Evolutionary conservation across 495 filamentous ascomycete species (phyloP), one percentile per base, ranked within the genome.

Genomic region (Recurvomyces mirabilis): DNA sequence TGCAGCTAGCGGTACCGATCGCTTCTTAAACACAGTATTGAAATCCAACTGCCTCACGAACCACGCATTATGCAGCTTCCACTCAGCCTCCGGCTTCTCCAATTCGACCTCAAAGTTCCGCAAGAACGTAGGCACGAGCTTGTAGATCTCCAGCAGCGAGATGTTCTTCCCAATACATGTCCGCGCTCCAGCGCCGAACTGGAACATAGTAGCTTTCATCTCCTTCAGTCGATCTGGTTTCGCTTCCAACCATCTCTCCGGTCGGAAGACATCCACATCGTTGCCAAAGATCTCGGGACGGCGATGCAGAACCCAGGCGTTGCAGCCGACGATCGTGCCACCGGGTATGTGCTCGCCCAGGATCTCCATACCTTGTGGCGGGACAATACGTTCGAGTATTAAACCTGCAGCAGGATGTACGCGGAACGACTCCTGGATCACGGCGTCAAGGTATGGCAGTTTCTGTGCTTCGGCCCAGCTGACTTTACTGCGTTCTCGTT

Each of bases 121-220:
- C 51, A 87, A 67, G 54, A 87, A 67, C 42, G 71, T 81, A 30
- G 84, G 82, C 40, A 87, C 75, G 43, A 88, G 54, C 67, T 88
- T 87, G 50, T 84, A 83, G 40, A 87, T 79, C 69, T 88, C 83
- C 60, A 87, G 49, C 62, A 82, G 57, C 41, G 74, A 76, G 43
- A 87, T 78, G 52, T 87, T 87, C 65, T 73, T 71, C 3, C 81
- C 81, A 43, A 83, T 79, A 58, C 81, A 85, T 3, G 74, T 71
- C 26, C 81, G 60, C 4, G 65, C 65, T n/a, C 81, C 81, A 0
- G 72, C 77, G 10, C 81, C 78, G 63, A 81, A 86, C 21, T 70
- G 59, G 46, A 66, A 68, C 59, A 68, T 66, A 6, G 60, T 58
- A 13, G 52, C 58, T 38, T 69, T 66, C 72, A 71, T 72, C 22